Evolutionary conservation across 1,284 basidiomycete species (phyloP).

Genomic region (Phaffia rhodozyma): DNA sequence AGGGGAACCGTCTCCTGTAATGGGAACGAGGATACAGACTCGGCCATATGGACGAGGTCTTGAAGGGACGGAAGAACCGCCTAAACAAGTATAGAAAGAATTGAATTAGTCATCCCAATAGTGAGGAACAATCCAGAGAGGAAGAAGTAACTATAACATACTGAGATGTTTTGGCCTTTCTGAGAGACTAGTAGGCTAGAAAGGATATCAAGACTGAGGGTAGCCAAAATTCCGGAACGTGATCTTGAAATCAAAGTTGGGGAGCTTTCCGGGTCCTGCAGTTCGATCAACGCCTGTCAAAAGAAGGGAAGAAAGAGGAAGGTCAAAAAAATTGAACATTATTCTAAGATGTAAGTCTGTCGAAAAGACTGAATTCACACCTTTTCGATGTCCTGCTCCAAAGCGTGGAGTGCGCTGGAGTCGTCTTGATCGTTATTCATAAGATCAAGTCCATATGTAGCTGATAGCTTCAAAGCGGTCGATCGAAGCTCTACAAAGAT

Average conservation of each 20-base stretch:
- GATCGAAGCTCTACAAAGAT: conserved; percentile 4
- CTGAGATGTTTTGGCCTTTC: background rate
- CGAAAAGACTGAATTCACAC: background rate
- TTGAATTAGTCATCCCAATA: background rate
- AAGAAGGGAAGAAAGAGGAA: background rate
- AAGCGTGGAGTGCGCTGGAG: background rate
- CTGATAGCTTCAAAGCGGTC: conserved; percentile 11
- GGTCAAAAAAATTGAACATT: background rate
- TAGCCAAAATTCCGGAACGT: background rate
- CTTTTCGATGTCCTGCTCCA: conserved; percentile 11
- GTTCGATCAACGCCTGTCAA: background rate
- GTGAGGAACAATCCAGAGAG: background rate
- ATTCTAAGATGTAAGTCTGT: too few relatives aligned
- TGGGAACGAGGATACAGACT: conserved; percentile 11
- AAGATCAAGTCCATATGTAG: conserved; percentile 7
- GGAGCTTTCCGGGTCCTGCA: background rate
- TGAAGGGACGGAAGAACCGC: background rate
- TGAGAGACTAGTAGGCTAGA: background rate
- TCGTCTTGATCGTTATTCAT: background rate
- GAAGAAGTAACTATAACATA: background rate
- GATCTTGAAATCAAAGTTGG: background rate
- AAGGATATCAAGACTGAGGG: conserved; percentile 2
- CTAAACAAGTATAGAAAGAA: background rate
- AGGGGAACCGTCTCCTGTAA: conserved; percentile 12
- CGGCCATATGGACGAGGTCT: conserved; percentile 6